Evolutionary conservation across 306 rosid genomes (phyloP).

Genomic region (Bauhinia variegata): DNA sequence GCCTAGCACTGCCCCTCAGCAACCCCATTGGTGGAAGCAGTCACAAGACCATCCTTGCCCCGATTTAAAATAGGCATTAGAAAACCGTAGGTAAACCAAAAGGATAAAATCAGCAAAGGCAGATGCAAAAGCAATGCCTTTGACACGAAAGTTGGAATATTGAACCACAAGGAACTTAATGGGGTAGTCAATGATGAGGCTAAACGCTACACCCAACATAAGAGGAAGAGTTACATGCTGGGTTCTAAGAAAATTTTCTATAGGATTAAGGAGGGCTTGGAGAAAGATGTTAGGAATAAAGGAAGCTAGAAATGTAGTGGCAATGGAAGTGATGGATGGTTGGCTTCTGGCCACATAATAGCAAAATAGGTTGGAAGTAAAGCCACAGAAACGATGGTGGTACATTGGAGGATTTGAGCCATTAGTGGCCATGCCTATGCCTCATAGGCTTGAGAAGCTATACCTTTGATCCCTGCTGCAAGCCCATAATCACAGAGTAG

Average conservation of each 20-base stretch:
- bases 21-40: conserved; percentile 83
- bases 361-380: conserved; percentile 25
- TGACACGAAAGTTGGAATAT: too few species aligned
- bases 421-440: conserved; percentile 46
- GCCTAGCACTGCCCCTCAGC: conserved; percentile 89
- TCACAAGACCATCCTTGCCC: too few species aligned
- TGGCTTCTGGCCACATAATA: conserved; percentile 34
- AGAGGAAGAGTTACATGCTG: too few species aligned
- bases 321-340: conserved; percentile 41
- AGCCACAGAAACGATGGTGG: conserved; percentile 39
- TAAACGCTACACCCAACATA: too few species aligned
- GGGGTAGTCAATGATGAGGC: too few species aligned
- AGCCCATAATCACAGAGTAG: conserved; percentile 52
- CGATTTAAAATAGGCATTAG: too few species aligned
- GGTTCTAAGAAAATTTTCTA: conserved; percentile 45
- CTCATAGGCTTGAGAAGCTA: conserved; percentile 59
- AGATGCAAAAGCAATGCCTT: too few species aligned
- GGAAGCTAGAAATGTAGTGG: conserved; percentile 41
- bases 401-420: conserved; percentile 46
- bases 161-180: too few species aligned
- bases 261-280: conserved; percentile 46
- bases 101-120: too few species aligned
- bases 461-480: conserved; percentile 55
- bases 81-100: too few species aligned
- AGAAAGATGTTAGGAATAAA: conserved; percentile 47